Conservation (phyloP, 805 yeast genomes). For the Kodamaea neixiangensis region DNA sequence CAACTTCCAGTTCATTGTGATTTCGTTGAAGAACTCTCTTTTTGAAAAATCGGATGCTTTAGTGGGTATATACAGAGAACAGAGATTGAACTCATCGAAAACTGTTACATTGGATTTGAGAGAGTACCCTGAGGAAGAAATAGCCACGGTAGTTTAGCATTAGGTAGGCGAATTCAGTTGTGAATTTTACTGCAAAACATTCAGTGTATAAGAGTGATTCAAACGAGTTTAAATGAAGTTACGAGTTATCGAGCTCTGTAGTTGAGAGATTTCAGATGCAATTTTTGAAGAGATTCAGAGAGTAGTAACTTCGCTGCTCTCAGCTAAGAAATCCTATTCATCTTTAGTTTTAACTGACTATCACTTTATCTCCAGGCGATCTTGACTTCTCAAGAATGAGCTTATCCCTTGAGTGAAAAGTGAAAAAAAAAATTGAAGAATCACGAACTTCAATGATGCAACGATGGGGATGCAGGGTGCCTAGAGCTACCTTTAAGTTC, state of each 20-base stretch:
- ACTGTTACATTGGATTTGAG: conserved; percentile 74
- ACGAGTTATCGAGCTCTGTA: no score
- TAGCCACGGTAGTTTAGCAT: background rate
- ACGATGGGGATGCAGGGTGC: background rate
- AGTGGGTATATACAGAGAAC: conserved; percentile 91
- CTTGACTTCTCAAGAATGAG: background rate
- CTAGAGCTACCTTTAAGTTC: background rate
- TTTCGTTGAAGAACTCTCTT: conserved; percentile 82
- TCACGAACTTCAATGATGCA: background rate
- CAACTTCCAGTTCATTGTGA: conserved; percentile 86
- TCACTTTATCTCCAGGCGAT: no score
- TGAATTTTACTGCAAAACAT: no score
- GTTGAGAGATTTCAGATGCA: no score
- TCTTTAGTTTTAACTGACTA: no score
- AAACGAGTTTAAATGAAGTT: no score
- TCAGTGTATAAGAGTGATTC: no score
- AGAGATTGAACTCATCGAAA: conserved; percentile 66
- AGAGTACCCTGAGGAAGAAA: conserved; percentile 48
- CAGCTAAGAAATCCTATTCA: no score
- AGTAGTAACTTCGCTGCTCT: no score
- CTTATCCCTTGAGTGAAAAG: background rate
- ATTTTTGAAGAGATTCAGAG: no score
- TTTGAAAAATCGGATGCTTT: conserved; percentile 88
- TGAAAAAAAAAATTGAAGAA: background rate
- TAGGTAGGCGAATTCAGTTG: no score